These are phyloP conservation scores for Plasmodium sp. DNA, from an alignment of 169 alveolate genomes.

Conservation along the genomic window DNA sequence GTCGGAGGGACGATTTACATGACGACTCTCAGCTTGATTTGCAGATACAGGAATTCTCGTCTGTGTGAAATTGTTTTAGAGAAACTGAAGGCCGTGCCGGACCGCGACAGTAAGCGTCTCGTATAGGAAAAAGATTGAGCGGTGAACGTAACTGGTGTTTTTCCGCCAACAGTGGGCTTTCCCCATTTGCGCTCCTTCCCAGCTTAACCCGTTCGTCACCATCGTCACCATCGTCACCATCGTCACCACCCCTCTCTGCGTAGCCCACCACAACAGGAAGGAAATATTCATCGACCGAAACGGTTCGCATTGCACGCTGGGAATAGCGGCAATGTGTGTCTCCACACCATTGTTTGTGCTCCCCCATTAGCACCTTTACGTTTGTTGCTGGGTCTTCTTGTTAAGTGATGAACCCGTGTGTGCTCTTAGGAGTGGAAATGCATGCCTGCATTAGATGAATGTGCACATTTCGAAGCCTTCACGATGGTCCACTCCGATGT, in stretches of 20 bases:
- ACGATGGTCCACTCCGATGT: not conserved
- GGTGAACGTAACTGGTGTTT: not conserved
- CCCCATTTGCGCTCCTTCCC: not conserved
- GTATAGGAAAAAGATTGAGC: not conserved
- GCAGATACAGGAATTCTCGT: constrained; percentile 46
- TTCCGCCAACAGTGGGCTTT: not conserved
- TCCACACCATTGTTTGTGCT: not conserved
- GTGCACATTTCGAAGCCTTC: not conserved
- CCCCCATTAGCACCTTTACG: not conserved
- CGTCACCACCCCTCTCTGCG: not conserved
- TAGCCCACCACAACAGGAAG: constrained; percentile 34
- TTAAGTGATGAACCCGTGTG: not conserved
- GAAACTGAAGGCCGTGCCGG: not conserved
- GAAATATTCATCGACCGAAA: constrained; percentile 70
- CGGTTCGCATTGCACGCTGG: constrained; percentile 2
- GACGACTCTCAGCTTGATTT: constrained; percentile 56
- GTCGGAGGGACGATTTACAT: constrained; percentile 65
- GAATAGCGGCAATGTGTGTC: not conserved
- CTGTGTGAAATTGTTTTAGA: constrained; percentile 40
- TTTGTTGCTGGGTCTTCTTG: not conserved
- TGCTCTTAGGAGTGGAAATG: not conserved
- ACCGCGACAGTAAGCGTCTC: constrained; percentile 8
- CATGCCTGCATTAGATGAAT: not conserved
- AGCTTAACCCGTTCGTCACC: not conserved
- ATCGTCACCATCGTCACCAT: not conserved